phyloP scores from a whole-genome alignment of 768 basidiomycete genomes.

The Collybiopsis confluens region DNA sequence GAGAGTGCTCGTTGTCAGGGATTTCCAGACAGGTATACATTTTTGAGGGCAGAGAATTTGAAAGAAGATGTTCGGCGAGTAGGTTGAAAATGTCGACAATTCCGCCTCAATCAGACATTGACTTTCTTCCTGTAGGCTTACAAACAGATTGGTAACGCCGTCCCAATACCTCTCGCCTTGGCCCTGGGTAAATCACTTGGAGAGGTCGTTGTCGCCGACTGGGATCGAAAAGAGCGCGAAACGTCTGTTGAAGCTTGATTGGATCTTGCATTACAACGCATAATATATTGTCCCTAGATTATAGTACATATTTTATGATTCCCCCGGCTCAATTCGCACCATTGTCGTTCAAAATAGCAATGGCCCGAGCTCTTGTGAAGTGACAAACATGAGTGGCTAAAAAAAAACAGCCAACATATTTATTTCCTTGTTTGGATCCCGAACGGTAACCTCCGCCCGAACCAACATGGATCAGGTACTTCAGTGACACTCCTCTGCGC shows the following conservation, averaged over 20 bases:
- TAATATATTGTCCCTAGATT: too few species aligned
- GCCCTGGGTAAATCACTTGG: conserved; percentile 51
- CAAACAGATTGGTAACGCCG: conserved; percentile 77
- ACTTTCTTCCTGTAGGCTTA: conserved; percentile 47
- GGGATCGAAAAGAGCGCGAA: not conserved
- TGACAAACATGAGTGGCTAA: too few species aligned
- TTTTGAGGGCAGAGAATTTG: conserved; percentile 17
- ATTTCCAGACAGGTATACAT: conserved; percentile 66
- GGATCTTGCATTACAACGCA: too few species aligned
- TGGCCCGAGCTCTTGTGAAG: too few species aligned
- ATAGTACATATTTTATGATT: too few species aligned
- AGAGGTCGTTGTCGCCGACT: not conserved
- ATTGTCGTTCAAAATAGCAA: too few species aligned
- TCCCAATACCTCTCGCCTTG: conserved; percentile 64
- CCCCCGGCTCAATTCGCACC: too few species aligned
- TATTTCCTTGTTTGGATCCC: too few species aligned
- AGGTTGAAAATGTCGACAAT: conserved; percentile 33
- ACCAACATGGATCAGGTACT: too few species aligned
- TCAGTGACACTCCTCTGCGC: too few species aligned
- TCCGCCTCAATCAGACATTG: not conserved
- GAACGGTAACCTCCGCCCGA: too few species aligned
- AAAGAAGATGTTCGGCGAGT: conserved; percentile 15
- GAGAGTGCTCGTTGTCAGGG: conserved; percentile 79
- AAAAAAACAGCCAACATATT: too few species aligned
- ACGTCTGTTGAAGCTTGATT: not conserved